Evolutionary conservation across 1,139 yeast genomes (phyloP).

Genomic region (Suhomyces wounanorum): DNA sequence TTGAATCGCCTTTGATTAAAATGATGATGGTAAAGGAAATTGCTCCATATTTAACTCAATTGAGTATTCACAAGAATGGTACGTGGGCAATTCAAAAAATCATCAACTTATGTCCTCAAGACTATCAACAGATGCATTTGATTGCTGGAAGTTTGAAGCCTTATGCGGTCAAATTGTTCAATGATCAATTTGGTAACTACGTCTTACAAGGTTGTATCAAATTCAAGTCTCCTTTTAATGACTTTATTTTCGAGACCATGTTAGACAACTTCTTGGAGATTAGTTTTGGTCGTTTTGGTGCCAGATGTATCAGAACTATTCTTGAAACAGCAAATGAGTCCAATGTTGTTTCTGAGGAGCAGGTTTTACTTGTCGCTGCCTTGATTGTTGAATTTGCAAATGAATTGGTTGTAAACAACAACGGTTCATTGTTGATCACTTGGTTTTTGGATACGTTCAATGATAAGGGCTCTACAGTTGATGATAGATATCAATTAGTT

Average conservation of each 20-base stretch:
- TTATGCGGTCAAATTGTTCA: slow-evolving; percentile 80
- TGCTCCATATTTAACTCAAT: slow-evolving; percentile 80
- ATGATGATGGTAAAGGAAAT: slow-evolving; percentile 80
- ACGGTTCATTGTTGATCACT: slow-evolving; percentile 86
- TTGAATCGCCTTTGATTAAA: slow-evolving; percentile 67
- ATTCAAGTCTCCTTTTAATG: slow-evolving; percentile 86
- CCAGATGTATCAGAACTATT: slow-evolving; percentile 92
- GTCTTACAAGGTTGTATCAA: slow-evolving; percentile 92
- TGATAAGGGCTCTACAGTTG: slow-evolving; percentile 46
- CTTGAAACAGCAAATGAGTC: slow-evolving; percentile 64
- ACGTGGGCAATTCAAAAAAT: slow-evolving; percentile 99
- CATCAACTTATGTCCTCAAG: slow-evolving; percentile 65
- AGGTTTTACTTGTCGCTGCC: slow-evolving; percentile 74
- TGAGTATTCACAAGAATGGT: slow-evolving; percentile 96
- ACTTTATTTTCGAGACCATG: slow-evolving; percentile 85
- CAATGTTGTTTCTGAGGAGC: slow-evolving; percentile 56
- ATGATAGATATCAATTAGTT: slow-evolving; percentile 36
- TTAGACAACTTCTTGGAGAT: slow-evolving; percentile 78
- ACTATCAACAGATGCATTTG: slow-evolving; percentile 63
- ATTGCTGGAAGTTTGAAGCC: slow-evolving; percentile 77
- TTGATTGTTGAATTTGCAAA: slow-evolving; percentile 78
- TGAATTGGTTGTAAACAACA: slow-evolving; percentile 77
- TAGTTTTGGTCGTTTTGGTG: slow-evolving; percentile 90
- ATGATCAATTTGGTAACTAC: slow-evolving; percentile 96
- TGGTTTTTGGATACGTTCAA: slow-evolving; percentile 93